Evolutionary conservation across 768 basidiomycete species (phyloP).

Genomic region (Tricholoma bakamatsutake): DNA sequence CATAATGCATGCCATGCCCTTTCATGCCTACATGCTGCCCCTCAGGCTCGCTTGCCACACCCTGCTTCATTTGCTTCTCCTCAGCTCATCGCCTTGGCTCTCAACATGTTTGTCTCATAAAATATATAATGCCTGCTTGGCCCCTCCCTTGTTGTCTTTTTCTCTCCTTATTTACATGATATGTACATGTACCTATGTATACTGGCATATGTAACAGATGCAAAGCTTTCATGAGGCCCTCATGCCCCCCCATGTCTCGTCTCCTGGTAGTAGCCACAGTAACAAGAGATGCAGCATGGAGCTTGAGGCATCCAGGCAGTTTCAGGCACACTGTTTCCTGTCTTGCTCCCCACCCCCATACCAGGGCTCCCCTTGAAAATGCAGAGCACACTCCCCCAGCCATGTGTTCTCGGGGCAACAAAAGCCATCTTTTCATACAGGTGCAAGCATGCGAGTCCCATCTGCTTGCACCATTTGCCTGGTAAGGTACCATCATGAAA

Average conservation of each 20-base stretch:
- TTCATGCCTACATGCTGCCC: neutral
- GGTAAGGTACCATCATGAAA: neutral
- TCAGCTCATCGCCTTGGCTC: neutral
- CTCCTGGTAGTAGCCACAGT: neutral
- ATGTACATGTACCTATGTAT: conserved; percentile 7
- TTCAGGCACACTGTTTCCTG: neutral
- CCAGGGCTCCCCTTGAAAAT: neutral
- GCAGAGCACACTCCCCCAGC: neutral
- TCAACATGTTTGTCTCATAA: neutral
- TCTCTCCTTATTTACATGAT: neutral
- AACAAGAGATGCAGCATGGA: neutral
- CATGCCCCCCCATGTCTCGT: neutral
- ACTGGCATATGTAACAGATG: neutral
- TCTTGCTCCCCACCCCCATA: neutral
- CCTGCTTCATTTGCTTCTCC: neutral
- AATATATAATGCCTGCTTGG: neutral
- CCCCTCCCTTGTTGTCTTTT: neutral
- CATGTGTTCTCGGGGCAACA: neutral
- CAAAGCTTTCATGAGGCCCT: too few relatives aligned
- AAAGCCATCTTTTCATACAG: neutral
- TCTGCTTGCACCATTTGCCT: too few relatives aligned
- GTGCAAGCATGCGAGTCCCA: neutral
- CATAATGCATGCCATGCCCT: neutral
- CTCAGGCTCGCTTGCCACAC: neutral
- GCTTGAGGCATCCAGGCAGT: neutral